phyloP scores from a whole-genome alignment of 352 stramenopile genomes.

The Phytophthora agathidicida region DNA sequence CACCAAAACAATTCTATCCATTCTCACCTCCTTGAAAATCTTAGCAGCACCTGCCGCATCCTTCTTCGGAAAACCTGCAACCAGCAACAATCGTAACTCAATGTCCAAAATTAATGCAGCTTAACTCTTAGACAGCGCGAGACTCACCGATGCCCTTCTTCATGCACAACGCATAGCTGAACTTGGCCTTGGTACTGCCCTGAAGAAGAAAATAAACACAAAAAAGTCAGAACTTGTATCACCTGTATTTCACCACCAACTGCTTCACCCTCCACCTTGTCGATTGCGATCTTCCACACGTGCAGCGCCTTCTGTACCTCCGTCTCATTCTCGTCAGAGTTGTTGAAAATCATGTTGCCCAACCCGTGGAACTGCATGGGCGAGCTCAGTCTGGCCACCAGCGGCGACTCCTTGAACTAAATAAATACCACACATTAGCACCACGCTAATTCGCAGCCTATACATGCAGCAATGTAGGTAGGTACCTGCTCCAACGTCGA shows the following conservation, averaged over 20 bases:
- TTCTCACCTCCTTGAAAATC: constrained; percentile 74
- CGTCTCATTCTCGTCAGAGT: constrained; percentile 56
- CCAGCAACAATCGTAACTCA: neutral
- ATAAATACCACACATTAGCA: neutral
- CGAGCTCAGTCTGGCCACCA: constrained; percentile 60
- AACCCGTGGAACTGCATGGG: constrained; percentile 72
- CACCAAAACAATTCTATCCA: too few relatives aligned
- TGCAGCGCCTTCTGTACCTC: constrained; percentile 79
- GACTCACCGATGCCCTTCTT: constrained; percentile 75
- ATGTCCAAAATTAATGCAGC: neutral
- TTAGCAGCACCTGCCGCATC: constrained; percentile 59
- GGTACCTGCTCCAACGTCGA: constrained; percentile 62
- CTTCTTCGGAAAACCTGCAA: constrained; percentile 59
- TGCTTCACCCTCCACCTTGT: constrained; percentile 44
- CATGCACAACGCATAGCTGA: constrained; percentile 83
- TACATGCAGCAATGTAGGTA: neutral
- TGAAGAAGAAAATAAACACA: constrained; percentile 14
- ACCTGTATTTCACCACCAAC: neutral
- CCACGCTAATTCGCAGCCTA: neutral
- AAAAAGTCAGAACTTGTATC: neutral
- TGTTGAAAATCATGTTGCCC: constrained; percentile 88
- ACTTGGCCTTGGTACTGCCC: constrained; percentile 85
- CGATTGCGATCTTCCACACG: constrained; percentile 84
- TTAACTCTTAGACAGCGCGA: neutral
- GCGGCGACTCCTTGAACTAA: constrained; percentile 70